Conservation (phyloP, 768 basidiomycete genomes). For the Lactarius tabidus region DNA sequence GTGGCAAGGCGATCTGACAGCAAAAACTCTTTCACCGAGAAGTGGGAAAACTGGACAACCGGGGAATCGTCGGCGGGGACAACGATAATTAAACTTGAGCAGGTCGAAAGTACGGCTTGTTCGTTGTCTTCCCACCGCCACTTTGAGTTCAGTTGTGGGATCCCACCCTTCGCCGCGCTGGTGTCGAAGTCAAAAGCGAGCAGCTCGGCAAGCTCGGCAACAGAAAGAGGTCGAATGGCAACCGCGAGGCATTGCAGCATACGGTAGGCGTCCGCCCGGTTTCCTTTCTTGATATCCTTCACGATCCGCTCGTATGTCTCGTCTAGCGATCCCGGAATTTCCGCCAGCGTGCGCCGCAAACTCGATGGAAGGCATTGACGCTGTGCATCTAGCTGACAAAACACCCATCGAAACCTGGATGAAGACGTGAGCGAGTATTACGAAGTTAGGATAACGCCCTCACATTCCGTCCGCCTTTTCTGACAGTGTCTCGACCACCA, state of each 20-base stretch:
- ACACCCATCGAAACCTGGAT: background rate
- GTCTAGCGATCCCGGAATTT: background rate
- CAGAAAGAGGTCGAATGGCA: background rate
- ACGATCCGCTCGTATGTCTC: background rate
- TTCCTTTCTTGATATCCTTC: background rate
- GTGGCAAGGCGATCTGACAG: background rate
- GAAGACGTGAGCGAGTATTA: background rate
- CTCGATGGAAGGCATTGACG: background rate
- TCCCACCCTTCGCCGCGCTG: background rate
- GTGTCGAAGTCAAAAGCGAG: background rate
- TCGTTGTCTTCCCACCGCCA: background rate
- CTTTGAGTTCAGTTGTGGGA: background rate
- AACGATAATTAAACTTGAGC: background rate
- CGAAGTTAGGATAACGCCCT: rapidly evolving
- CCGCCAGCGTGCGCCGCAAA: background rate
- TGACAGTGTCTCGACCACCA: background rate
- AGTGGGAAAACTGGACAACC: background rate
- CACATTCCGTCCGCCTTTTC: background rate
- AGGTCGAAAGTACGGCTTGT: background rate
- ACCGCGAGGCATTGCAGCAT: background rate
- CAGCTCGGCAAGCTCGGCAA: background rate
- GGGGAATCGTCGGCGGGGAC: background rate
- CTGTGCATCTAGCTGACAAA: background rate
- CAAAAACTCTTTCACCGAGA: background rate
- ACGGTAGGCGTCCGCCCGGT: background rate